These are phyloP conservation scores for Aegilops speltoides DNA, from an alignment of 176 grass and related monocot species.

Conservation along the genomic window DNA sequence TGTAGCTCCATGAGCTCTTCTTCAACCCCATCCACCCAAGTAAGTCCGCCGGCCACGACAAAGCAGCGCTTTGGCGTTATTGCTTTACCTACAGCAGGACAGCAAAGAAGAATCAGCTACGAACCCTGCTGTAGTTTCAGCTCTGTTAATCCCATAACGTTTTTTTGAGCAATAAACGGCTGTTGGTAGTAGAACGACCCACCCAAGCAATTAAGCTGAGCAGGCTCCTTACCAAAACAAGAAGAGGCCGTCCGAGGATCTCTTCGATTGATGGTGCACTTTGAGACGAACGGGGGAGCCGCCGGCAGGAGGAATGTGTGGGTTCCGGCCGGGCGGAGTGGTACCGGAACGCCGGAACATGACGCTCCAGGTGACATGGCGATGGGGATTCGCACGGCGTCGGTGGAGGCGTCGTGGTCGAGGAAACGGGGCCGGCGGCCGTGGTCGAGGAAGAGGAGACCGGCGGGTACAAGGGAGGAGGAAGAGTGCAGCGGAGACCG, in stretches of 20 bases:
- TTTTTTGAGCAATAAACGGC: neutral
- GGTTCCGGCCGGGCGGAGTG: neutral
- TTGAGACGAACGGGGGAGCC: slow-evolving; percentile 1
- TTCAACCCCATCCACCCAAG: slow-evolving; percentile 52
- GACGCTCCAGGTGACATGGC: slow-evolving; percentile 4
- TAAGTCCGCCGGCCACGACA: slow-evolving; percentile 34
- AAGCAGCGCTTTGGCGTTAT: slow-evolving; percentile 25
- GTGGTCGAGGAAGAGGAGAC: neutral
- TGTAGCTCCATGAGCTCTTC: slow-evolving; percentile 37
- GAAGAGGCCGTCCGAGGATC: neutral
- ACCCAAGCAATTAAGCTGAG: neutral
- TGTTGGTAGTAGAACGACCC: neutral
- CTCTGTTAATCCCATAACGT: neutral
- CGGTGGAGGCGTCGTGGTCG: neutral
- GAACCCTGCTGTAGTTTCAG: neutral
- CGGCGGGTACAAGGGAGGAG: neutral
- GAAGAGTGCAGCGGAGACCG: neutral
- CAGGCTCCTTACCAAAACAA: neutral
- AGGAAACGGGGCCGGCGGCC: neutral
- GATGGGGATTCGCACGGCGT: neutral
- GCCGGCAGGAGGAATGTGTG: neutral
- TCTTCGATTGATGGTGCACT: neutral
- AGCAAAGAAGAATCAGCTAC: neutral
- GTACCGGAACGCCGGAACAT: neutral
- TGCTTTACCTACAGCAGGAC: slow-evolving; percentile 42